Percentiles rank a stretch among this genome's conserved stretches.
Evolutionary conservation across 2,329 filamentous ascomycete species (phyloP).

Genomic region (Cytospora piceicola): DNA sequence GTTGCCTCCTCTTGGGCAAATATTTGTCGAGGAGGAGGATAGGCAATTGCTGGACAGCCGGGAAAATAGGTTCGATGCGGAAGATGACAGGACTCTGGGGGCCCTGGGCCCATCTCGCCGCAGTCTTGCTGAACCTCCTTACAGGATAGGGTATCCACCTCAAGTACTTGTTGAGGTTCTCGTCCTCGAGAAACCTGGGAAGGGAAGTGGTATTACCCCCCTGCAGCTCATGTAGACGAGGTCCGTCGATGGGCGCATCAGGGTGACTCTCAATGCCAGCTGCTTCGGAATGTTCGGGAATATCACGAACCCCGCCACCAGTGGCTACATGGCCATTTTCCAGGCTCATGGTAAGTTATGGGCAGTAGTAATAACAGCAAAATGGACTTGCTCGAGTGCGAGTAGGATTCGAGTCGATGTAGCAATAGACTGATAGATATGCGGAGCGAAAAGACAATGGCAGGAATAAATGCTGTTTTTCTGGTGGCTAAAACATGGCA

Average conservation of each 20-base stretch:
- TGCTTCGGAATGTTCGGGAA: conserved; percentile 18
- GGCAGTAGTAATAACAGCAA: not conserved
- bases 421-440: not conserved
- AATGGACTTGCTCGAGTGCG: not conserved
- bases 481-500: not conserved
- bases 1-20: conserved; percentile 62
- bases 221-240: conserved; percentile 51
- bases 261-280: conserved; percentile 34
- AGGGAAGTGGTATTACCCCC: conserved; percentile 50
- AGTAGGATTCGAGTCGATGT: not conserved
- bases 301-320: conserved; percentile 13
- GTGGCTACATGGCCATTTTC: conserved; percentile 21
- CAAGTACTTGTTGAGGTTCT: conserved; percentile 53
- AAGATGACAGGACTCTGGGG: conserved; percentile 57
- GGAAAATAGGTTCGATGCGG: conserved; percentile 64
- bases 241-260: conserved; percentile 37
- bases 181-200: conserved; percentile 65
- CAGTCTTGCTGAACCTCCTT: conserved; percentile 49
- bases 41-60: conserved; percentile 68
- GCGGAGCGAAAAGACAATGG: not conserved
- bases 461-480: not conserved
- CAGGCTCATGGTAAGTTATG: conserved; percentile 23
- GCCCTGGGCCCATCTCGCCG: conserved; percentile 57
- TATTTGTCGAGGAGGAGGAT: conserved; percentile 64
- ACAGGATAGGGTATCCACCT: conserved; percentile 64